Percentiles rank a stretch among this genome's conserved stretches.
Conservation (phyloP, 495 filamentous ascomycete genomes). For the Terfezia boudieri region DNA sequence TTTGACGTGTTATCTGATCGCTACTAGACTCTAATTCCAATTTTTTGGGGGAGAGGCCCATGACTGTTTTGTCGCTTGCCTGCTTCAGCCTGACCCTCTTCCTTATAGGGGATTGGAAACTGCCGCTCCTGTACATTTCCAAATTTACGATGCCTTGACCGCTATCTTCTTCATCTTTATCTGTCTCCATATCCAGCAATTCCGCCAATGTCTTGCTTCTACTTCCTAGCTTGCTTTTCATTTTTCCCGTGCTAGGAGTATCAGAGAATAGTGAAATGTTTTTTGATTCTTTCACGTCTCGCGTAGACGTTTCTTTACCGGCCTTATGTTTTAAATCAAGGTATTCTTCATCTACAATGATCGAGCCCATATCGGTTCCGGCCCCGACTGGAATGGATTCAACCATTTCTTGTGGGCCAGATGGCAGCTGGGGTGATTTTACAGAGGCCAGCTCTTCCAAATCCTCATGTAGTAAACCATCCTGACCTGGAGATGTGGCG, state of each 20-base stretch:
- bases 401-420: too few species aligned
- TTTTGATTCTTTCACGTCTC: not conserved
- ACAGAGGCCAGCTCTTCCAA: too few species aligned
- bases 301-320: not conserved
- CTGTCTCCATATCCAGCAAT: not conserved
- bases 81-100: not conserved
- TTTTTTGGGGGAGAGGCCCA: not conserved
- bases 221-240: not conserved
- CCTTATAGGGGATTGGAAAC: not conserved
- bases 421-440: too few species aligned
- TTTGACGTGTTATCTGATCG: too few species aligned
- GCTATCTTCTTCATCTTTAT: not conserved
- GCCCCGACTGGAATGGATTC: not conserved
- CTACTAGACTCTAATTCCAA: not conserved
- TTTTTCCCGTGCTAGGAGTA: not conserved
- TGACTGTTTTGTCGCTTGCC: not conserved
- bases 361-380: not conserved
- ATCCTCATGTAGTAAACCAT: too few species aligned
- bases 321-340: not conserved
- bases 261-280: not conserved
- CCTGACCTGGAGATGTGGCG: not conserved
- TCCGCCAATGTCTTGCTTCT: not conserved
- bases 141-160: not conserved
- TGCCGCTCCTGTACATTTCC: too few species aligned
- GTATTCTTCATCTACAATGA: not conserved